Conservation (phyloP, 1,284 basidiomycete genomes). For the Blastosporella zonata region DNA sequence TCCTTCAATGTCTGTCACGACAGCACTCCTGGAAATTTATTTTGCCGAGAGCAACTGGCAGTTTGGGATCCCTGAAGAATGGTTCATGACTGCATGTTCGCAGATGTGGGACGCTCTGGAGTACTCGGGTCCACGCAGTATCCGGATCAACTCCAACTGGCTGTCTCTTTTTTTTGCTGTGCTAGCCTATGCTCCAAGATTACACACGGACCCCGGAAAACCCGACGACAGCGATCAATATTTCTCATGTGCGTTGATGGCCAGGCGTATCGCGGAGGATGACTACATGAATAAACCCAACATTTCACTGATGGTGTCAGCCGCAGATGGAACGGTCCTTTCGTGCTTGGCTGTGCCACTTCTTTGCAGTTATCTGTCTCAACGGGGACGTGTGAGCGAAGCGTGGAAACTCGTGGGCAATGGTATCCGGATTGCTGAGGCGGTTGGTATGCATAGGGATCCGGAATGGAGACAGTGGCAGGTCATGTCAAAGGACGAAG, state of each 20-base stretch:
- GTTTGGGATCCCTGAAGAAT: conserved; percentile 46
- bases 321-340: conserved; percentile 45
- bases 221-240: conserved; percentile 33
- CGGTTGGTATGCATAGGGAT: conserved; percentile 52
- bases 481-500: conserved; percentile 45
- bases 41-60: conserved; percentile 49
- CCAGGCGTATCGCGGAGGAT: conserved; percentile 45
- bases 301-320: conserved; percentile 35
- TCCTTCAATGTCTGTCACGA: conserved; percentile 34
- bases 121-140: conserved; percentile 28
- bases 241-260: conserved; percentile 42
- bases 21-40: conserved; percentile 36
- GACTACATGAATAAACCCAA: conserved; percentile 38
- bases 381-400: conserved; percentile 46
- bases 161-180: conserved; percentile 47
- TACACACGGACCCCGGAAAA: conserved; percentile 18
- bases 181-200: conserved; percentile 38
- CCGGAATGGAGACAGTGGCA: conserved; percentile 47
- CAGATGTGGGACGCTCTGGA: conserved; percentile 45
- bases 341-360: conserved; percentile 46
- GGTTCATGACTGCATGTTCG: conserved; percentile 39
- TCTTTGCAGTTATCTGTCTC: conserved; percentile 44
- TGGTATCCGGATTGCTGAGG: conserved; percentile 42
- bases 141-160: conserved; percentile 48
- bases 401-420: conserved; percentile 51